Evolutionary conservation across 257 asterid genomes (phyloP).

Genomic region (Solanum bulbocastanum): DNA sequence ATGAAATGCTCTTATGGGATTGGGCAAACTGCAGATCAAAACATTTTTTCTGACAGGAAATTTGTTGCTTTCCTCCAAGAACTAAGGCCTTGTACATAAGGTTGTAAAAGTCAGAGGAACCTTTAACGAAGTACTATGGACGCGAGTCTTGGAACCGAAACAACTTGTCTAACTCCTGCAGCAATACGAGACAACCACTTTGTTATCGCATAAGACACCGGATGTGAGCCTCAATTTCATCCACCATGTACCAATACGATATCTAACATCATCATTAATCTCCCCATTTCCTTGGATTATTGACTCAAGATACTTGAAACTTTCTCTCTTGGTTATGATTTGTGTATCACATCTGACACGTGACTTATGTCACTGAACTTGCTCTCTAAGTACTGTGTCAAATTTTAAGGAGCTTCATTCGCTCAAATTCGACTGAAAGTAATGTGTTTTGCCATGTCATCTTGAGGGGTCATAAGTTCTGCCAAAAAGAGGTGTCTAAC

Average conservation of each 20-base stretch:
- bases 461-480: neutral
- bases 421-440: neutral
- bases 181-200: neutral
- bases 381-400: neutral
- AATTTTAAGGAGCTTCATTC: neutral
- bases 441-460: neutral
- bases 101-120: neutral
- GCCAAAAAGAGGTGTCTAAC: neutral
- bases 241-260: neutral
- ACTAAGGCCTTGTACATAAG: neutral
- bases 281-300: neutral
- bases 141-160: neutral
- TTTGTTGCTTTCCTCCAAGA: neutral
- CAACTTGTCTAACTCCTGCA: neutral
- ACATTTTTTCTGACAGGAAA: neutral
- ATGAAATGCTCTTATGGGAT: neutral
- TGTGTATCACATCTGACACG: neutral
- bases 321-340: neutral
- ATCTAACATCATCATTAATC: neutral
- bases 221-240: neutral
- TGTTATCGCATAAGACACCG: neutral
- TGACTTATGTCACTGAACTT: neutral
- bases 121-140: neutral
- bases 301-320: neutral
- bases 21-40: neutral